These are phyloP conservation scores for Nakazawaea wyomingensis DNA, from an alignment of 805 yeast genomes.

Conservation along the genomic window DNA sequence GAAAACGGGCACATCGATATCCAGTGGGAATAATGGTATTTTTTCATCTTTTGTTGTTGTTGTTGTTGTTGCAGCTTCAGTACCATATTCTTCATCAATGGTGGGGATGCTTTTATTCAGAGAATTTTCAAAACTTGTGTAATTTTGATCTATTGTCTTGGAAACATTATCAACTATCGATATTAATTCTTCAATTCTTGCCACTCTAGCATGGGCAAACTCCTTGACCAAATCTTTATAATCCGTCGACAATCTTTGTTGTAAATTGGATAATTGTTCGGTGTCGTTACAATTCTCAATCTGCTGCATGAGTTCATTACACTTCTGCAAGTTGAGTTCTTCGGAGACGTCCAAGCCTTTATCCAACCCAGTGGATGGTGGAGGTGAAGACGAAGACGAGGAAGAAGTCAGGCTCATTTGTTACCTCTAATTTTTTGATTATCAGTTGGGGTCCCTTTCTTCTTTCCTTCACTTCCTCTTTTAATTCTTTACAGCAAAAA, in stretches of 20 bases:
- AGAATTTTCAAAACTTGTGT: conserved; percentile 14
- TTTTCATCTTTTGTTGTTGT: not conserved
- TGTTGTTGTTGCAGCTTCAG: conserved; percentile 6
- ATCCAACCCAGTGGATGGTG: not conserved
- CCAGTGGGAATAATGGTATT: conserved; percentile 16
- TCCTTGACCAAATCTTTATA: conserved; percentile 26
- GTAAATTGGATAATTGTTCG: conserved; percentile 17
- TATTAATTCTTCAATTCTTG: conserved; percentile 27
- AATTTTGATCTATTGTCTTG: conserved; percentile 19
- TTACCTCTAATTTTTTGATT: not conserved
- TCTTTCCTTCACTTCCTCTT: too few species aligned
- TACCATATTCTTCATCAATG: conserved; percentile 14
- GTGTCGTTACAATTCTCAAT: not conserved
- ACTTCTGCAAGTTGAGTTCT: not conserved
- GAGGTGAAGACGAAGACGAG: too few species aligned
- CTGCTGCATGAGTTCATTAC: not conserved
- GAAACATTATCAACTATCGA: conserved; percentile 27
- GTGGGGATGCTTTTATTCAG: conserved; percentile 17
- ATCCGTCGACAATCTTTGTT: conserved; percentile 24
- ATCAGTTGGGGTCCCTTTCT: too few species aligned
- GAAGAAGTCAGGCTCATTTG: not conserved
- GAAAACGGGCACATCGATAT: conserved; percentile 17
- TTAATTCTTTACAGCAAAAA: too few species aligned
- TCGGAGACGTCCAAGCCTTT: not conserved
- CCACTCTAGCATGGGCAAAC: conserved; percentile 24